These are phyloP conservation scores for Ogataea salicorniae DNA, from an alignment of 805 yeast species.

Conservation along the genomic window DNA sequence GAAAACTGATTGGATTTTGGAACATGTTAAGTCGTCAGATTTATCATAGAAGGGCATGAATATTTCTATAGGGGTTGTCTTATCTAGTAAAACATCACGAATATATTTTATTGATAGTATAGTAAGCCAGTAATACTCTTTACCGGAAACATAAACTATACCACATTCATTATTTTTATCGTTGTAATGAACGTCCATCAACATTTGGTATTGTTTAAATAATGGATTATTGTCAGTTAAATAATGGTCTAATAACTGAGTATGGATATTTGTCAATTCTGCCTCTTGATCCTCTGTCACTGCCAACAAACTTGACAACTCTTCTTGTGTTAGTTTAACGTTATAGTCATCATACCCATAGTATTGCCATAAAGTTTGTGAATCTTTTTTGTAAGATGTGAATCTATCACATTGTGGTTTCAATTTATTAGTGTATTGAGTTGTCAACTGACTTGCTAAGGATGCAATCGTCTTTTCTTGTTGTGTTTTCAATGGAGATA, in stretches of 20 bases:
- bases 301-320: slow-evolving; percentile 18
- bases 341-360: slow-evolving; percentile 27
- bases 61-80: slow-evolving; percentile 40
- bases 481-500: slow-evolving; percentile 9
- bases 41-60: slow-evolving; percentile 42
- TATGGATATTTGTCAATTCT: slow-evolving; percentile 22
- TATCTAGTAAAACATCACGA: slow-evolving; percentile 23
- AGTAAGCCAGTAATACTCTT: slow-evolving; percentile 27
- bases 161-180: slow-evolving; percentile 15
- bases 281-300: slow-evolving; percentile 20
- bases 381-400: slow-evolving; percentile 17
- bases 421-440: slow-evolving; percentile 6
- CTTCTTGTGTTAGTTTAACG: slow-evolving; percentile 15
- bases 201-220: slow-evolving; percentile 9
- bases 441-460: slow-evolving; percentile 12
- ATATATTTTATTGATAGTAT: slow-evolving; percentile 28
- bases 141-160: slow-evolving; percentile 29
- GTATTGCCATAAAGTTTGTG: slow-evolving; percentile 27
- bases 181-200: slow-evolving; percentile 8
- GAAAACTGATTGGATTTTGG: slow-evolving; percentile 34
- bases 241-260: slow-evolving; percentile 12
- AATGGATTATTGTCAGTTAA: slow-evolving; percentile 12
- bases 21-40: slow-evolving; percentile 38
- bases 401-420: slow-evolving; percentile 24
- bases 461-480: slow-evolving; percentile 13